Evolutionary conservation across 2,329 filamentous ascomycete species (phyloP).

Genomic region (Clonostachys byssicola): DNA sequence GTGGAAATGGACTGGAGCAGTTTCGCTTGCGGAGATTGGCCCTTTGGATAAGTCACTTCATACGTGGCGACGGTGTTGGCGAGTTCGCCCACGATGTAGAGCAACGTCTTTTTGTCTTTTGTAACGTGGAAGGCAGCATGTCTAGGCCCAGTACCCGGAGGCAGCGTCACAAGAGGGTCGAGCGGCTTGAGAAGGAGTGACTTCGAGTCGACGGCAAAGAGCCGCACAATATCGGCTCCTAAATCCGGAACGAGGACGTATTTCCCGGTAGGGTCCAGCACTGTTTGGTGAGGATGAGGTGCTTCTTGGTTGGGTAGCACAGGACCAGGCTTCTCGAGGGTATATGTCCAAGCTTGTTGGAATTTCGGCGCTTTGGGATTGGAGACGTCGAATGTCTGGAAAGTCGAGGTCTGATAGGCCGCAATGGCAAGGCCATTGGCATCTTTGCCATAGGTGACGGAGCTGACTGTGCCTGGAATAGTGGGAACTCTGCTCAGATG

Average conservation of each 20-base stretch:
- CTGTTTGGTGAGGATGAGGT: conserved; percentile 60
- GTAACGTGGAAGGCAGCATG: conserved; percentile 53
- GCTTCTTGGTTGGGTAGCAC: conserved; percentile 45
- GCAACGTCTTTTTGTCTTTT: conserved; percentile 37
- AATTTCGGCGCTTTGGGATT: conserved; percentile 25
- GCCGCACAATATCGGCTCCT: conserved; percentile 57
- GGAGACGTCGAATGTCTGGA: conserved; percentile 39
- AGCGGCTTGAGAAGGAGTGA: conserved; percentile 33
- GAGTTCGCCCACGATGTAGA: conserved; percentile 60
- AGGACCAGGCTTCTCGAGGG: conserved; percentile 27
- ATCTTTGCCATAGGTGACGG: conserved; percentile 34
- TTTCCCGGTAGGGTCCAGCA: conserved; percentile 60
- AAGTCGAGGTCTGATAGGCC: conserved; percentile 30
- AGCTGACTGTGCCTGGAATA: conserved; percentile 35
- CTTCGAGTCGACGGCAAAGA: conserved; percentile 42
- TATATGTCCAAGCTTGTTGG: conserved; percentile 32
- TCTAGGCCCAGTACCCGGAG: conserved; percentile 57
- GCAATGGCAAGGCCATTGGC: conserved; percentile 33
- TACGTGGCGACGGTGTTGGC: conserved; percentile 52
- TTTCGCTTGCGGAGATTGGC: conserved; percentile 37
- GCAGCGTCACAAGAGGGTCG: conserved; percentile 29
- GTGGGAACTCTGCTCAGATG: conserved; percentile 27
- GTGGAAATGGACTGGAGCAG: conserved; percentile 38
- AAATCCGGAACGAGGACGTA: conserved; percentile 64
- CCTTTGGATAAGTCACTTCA: conserved; percentile 43